Evolutionary conservation across 2,329 filamentous ascomycete genomes (phyloP).

Genomic region (Aciculosporium take): DNA sequence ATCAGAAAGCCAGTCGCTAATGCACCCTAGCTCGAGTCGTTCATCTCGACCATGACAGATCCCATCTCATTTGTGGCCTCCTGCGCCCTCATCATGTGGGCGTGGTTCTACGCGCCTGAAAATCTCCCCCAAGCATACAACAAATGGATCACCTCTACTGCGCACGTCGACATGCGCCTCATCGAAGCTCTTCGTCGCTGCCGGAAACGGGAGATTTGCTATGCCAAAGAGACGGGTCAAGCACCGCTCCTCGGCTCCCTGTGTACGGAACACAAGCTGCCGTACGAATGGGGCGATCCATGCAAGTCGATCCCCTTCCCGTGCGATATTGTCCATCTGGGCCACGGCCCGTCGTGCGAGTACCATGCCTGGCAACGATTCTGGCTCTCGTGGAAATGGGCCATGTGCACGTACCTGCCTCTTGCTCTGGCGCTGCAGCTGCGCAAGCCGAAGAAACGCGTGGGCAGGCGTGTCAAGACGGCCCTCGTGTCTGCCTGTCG

Average conservation of each 20-base stretch:
- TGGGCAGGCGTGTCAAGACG: slow-evolving; percentile 30
- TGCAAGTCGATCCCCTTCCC: slow-evolving; percentile 55
- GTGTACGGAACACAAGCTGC: slow-evolving; percentile 57
- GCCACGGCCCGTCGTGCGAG: slow-evolving; percentile 59
- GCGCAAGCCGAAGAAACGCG: slow-evolving; percentile 29
- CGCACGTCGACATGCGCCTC: slow-evolving; percentile 59
- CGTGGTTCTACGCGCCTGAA: slow-evolving; percentile 67
- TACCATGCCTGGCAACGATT: slow-evolving; percentile 57
- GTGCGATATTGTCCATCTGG: slow-evolving; percentile 76
- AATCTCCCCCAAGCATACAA: slow-evolving; percentile 60
- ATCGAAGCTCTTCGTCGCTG: slow-evolving; percentile 59
- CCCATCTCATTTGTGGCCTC: slow-evolving; percentile 58
- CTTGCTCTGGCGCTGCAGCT: slow-evolving; percentile 54
- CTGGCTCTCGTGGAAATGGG: slow-evolving; percentile 54
- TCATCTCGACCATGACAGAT: slow-evolving; percentile 35
- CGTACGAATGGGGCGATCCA: slow-evolving; percentile 60
- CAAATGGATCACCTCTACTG: slow-evolving; percentile 68
- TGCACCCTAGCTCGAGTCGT: slow-evolving; percentile 15
- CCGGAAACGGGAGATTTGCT: slow-evolving; percentile 48
- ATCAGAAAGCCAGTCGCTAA: not conserved
- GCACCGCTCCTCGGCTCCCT: slow-evolving; percentile 53
- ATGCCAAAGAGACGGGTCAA: slow-evolving; percentile 60
- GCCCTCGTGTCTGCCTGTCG: slow-evolving; percentile 48
- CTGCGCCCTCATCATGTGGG: slow-evolving; percentile 70
- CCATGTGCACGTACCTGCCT: slow-evolving; percentile 63